Evolutionary conservation across 2,329 filamentous ascomycete genomes (phyloP).

Genomic region (Sclerotinia subarctica): DNA sequence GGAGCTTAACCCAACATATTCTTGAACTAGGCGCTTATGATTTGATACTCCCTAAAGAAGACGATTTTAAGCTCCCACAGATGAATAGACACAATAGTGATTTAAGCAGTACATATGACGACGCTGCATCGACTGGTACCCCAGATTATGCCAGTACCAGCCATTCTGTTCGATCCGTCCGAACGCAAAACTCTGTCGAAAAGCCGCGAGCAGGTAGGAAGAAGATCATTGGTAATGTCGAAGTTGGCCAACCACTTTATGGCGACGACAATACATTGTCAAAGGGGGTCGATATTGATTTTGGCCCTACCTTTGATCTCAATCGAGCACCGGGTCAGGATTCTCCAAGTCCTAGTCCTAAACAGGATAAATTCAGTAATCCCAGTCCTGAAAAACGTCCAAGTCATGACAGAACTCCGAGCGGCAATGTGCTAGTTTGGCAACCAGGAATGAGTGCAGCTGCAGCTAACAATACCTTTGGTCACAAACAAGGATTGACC

Average conservation of each 20-base stretch:
- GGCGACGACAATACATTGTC: constrained; percentile 43
- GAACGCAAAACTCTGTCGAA: constrained; percentile 51
- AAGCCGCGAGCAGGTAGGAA: constrained; percentile 74
- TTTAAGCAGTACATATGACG: constrained; percentile 54
- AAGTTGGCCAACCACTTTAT: constrained; percentile 21
- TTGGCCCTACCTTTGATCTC: constrained; percentile 73
- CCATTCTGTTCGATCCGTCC: constrained; percentile 31
- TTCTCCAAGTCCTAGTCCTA: constrained; percentile 56
- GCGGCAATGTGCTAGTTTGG: constrained; percentile 61
- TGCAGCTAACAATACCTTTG: constrained; percentile 45
- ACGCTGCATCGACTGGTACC: constrained; percentile 60
- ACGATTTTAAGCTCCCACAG: constrained; percentile 20
- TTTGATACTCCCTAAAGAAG: constrained; percentile 27
- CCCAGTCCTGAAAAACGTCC: constrained; percentile 44
- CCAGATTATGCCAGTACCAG: constrained; percentile 73
- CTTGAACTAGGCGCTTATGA: constrained; percentile 51
- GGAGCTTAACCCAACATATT: constrained; percentile 43
- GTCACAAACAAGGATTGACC: constrained; percentile 53
- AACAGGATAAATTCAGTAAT: constrained; percentile 38
- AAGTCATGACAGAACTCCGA: constrained; percentile 40
- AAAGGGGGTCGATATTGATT: constrained; percentile 65
- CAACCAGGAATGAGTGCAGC: constrained; percentile 63
- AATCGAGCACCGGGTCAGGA: constrained; percentile 28
- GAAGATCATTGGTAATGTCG: constrained; percentile 63
- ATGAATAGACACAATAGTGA: constrained; percentile 39